phyloP scores from a whole-genome alignment of 805 yeast genomes.

The Wickerhamomyces queroliae region DNA sequence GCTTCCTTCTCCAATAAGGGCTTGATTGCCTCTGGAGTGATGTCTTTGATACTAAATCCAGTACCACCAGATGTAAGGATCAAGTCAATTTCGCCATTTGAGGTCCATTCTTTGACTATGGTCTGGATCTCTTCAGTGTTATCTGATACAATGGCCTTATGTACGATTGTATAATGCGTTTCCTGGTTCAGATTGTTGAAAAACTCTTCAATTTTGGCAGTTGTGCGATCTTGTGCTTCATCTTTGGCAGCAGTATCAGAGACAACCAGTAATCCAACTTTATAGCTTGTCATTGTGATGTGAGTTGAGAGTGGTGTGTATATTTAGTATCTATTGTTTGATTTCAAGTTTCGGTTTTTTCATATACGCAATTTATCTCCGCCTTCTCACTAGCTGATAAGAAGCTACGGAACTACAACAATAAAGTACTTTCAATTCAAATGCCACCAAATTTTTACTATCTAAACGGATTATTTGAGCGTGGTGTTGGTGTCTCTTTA shows the following conservation, averaged over 20 bases:
- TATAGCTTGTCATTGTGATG: not conserved
- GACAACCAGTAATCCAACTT: constrained; percentile 30
- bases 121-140: constrained; percentile 17
- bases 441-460: not conserved
- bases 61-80: constrained; percentile 50
- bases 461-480: not conserved
- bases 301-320: not conserved
- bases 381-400: no score
- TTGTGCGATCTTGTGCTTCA: constrained; percentile 21
- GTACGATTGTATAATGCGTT: constrained; percentile 5
- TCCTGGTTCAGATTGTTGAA: constrained; percentile 3
- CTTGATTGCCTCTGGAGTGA: constrained; percentile 45
- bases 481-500: not conserved
- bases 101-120: constrained; percentile 23
- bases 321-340: no score
- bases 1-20: constrained; percentile 38
- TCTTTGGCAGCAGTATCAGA: constrained; percentile 36
- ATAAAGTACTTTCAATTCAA: not conserved
- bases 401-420: no score
- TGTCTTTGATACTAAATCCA: constrained; percentile 39
- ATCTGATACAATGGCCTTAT: constrained; percentile 31
- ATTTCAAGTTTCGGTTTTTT: no score
- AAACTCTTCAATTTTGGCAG: constrained; percentile 1
- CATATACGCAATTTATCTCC: not conserved
- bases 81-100: constrained; percentile 17